These are phyloP conservation scores for Yamadazyma phyllophila DNA, from an alignment of 805 yeast genomes.

Conservation along the genomic window DNA sequence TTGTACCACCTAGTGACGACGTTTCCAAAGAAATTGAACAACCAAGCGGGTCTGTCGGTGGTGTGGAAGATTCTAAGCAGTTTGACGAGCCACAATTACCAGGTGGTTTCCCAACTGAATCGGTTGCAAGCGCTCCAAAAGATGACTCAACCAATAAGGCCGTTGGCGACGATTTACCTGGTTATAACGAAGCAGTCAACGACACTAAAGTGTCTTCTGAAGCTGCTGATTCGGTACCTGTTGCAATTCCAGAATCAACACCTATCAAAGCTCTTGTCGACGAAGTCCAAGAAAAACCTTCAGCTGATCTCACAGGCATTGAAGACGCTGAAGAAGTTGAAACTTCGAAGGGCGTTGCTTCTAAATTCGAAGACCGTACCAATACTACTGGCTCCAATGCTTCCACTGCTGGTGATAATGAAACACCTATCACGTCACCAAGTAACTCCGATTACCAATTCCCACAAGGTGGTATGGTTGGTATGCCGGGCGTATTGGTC, in stretches of 20 bases:
- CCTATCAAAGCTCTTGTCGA: conserved; percentile 20
- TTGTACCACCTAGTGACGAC: too few species aligned
- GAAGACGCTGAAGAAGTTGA: conserved; percentile 17
- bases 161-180: neutral
- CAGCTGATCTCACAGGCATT: conserved; percentile 28
- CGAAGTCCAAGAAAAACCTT: conserved; percentile 26
- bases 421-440: conserved; percentile 51
- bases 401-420: conserved; percentile 31
- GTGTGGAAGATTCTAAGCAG: too few species aligned
- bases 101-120: too few species aligned
- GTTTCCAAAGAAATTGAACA: too few species aligned
- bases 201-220: neutral
- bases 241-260: neutral
- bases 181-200: neutral
- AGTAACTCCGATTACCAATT: conserved; percentile 48
- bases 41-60: too few species aligned
- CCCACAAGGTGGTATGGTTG: conserved; percentile 42
- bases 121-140: too few species aligned
- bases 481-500: conserved; percentile 41
- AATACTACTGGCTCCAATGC: conserved; percentile 40
- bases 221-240: conserved; percentile 1
- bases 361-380: conserved; percentile 16
- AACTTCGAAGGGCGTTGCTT: neutral
- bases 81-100: too few species aligned
- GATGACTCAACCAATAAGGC: too few species aligned